These are phyloP conservation scores for Alternaria burnsii DNA, from an alignment of 2,329 filamentous ascomycete species.

Conservation along the genomic window DNA sequence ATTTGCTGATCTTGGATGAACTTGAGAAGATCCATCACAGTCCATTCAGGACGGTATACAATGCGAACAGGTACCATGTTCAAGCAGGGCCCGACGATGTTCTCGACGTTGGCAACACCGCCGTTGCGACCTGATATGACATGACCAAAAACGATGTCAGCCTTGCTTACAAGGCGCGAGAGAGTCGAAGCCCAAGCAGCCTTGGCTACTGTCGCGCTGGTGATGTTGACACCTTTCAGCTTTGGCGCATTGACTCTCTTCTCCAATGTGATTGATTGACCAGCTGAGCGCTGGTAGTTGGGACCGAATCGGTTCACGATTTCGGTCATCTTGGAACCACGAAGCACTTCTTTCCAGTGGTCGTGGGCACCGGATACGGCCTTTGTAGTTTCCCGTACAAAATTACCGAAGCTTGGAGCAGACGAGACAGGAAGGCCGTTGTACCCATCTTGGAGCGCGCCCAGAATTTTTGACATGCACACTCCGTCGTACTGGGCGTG, in stretches of 20 bases:
- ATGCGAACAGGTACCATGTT: conserved; percentile 56
- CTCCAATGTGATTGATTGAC: conserved; percentile 40
- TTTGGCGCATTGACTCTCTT: conserved; percentile 32
- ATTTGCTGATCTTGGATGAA: conserved; percentile 57
- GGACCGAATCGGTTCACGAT: conserved; percentile 45
- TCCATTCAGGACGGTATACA: conserved; percentile 43
- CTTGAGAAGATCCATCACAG: conserved; percentile 50
- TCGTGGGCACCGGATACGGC: conserved; percentile 40
- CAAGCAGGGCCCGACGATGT: conserved; percentile 53
- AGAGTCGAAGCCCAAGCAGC: conserved; percentile 57
- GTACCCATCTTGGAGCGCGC: conserved; percentile 41
- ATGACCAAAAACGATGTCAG: conserved; percentile 55
- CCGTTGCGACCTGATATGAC: conserved; percentile 54
- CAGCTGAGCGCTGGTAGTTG: conserved; percentile 43
- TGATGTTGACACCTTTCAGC: conserved; percentile 45
- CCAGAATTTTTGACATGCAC: conserved; percentile 42
- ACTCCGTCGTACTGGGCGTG: conserved; percentile 49
- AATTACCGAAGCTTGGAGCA: conserved; percentile 43
- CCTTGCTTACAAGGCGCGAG: conserved; percentile 46
- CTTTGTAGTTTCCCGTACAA: conserved; percentile 41
- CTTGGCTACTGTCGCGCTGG: conserved; percentile 56
- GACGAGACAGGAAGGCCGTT: conserved; percentile 44
- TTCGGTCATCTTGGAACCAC: conserved; percentile 47
- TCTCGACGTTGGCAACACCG: conserved; percentile 47
- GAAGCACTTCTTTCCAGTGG: conserved; percentile 43